Evolutionary conservation across 768 basidiomycete genomes (phyloP), one percentile per base, ranked within the genome.

Genomic region (Leccinum fibrillosum): DNA sequence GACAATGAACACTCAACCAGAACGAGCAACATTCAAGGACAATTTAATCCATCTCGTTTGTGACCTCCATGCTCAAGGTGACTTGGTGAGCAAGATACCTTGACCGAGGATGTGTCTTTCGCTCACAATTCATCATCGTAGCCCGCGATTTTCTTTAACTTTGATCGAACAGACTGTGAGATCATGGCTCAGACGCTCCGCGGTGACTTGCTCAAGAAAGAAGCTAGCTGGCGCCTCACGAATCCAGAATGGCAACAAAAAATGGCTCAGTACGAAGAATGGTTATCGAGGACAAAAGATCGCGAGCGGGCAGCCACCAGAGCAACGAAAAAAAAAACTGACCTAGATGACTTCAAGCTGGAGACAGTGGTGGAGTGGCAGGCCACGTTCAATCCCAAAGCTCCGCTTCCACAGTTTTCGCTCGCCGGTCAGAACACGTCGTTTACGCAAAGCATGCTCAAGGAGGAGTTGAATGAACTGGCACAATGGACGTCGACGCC

Each of bases 81-180:
- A 85, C 58, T 75, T 89, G 35, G 86, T 87, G 62, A 65, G 85
- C 8, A 12, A 42, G 6, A n/a, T 42, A n/a, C n/a, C 39, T 42
- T 42, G n/a, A 42, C 39, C 9, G n/a, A 42, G 39, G 39, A 42
- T n/a, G 17, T n/a, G n/a, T 10, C n/a, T 42, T 42, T 42, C 37
- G 3, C 17, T 9, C 17, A 39, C 17, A n/a, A 42, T 42, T 25
- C 17, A 48, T 26, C 52, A 19, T 10, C 44, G 0, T 54, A 86
- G 85, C 86, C 86, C 4, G 88, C 86, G 0, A 80, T 90, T 12
- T 69, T 89, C 21, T 90, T 90, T 74, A 80, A 76, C 54, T 87
- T 89, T 63, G 84, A 88, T 61, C 80, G 88, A 19, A 67, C 72
- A 2, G 74, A 76, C 19, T 88, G 86, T 66, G 86, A 88, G 65